Evolutionary conservation across 257 asterid genomes (phyloP).

Genomic region (Petunia axillaris): DNA sequence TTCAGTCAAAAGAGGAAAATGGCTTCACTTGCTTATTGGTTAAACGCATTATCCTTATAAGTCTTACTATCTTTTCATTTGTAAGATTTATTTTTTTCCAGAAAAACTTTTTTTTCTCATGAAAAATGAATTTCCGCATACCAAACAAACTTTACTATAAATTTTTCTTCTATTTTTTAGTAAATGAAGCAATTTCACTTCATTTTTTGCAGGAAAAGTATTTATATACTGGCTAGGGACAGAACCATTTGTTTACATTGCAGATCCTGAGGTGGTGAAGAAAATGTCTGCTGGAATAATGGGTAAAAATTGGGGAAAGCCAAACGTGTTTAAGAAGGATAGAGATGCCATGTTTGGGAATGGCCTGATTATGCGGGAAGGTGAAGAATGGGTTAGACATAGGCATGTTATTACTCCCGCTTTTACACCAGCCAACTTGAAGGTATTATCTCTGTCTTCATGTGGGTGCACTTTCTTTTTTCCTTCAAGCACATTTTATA

Average conservation of each 20-base stretch:
- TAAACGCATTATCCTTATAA: too few species aligned
- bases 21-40: not conserved
- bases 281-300: slow-evolving; percentile 59
- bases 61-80: too few species aligned
- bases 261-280: slow-evolving; percentile 78
- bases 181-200: not conserved
- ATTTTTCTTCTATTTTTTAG: too few species aligned
- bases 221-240: slow-evolving; percentile 83
- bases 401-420: slow-evolving; percentile 84
- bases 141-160: too few species aligned
- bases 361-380: slow-evolving; percentile 85
- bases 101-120: too few species aligned
- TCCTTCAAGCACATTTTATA: not conserved
- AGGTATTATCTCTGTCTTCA: slow-evolving; percentile 42
- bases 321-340: slow-evolving; percentile 73
- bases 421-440: slow-evolving; percentile 70
- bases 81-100: too few species aligned
- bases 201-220: slow-evolving; percentile 68
- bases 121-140: too few species aligned
- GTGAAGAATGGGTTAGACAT: slow-evolving; percentile 93
- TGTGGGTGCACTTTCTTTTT: not conserved
- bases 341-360: slow-evolving; percentile 90
- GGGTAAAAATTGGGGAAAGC: slow-evolving; percentile 92
- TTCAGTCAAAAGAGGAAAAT: not conserved
- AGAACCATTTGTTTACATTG: slow-evolving; percentile 83